These are phyloP conservation scores for Primulina huaijiensis DNA, from an alignment of 257 asterid species.

Conservation along the genomic window DNA sequence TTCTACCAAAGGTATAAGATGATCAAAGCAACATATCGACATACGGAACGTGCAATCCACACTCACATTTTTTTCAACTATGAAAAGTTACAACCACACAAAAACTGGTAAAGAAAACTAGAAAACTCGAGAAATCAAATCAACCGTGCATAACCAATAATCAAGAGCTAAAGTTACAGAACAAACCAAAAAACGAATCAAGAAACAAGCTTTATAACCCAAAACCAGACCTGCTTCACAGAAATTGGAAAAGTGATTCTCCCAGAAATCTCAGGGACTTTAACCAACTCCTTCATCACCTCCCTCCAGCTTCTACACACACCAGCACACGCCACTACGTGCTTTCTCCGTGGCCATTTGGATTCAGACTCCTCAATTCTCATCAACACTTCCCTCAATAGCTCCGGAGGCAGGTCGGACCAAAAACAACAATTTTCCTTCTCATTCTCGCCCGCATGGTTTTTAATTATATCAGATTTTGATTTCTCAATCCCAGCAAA, in stretches of 20 bases:
- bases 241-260: constrained; percentile 75
- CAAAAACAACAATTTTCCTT: constrained; percentile 34
- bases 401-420: constrained; percentile 73
- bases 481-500: constrained; percentile 41
- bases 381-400: constrained; percentile 66
- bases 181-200: neutral
- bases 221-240: constrained; percentile 63
- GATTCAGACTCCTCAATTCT: constrained; percentile 63
- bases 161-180: neutral
- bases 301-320: constrained; percentile 91
- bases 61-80: too few species aligned
- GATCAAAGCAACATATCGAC: too few species aligned
- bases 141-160: too few species aligned
- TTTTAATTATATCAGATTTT: constrained; percentile 18
- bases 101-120: too few species aligned
- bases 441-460: constrained; percentile 16
- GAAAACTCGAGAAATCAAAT: too few species aligned
- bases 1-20: too few species aligned
- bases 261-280: constrained; percentile 67
- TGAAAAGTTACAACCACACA: too few species aligned
- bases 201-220: too few species aligned
- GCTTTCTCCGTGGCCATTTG: constrained; percentile 72
- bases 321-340: constrained; percentile 85
- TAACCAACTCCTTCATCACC: constrained; percentile 68
- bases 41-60: too few species aligned